Base-by-base conservation (phyloP, 768 basidiomycete species). In the Naganishia vishniacii region DNA sequence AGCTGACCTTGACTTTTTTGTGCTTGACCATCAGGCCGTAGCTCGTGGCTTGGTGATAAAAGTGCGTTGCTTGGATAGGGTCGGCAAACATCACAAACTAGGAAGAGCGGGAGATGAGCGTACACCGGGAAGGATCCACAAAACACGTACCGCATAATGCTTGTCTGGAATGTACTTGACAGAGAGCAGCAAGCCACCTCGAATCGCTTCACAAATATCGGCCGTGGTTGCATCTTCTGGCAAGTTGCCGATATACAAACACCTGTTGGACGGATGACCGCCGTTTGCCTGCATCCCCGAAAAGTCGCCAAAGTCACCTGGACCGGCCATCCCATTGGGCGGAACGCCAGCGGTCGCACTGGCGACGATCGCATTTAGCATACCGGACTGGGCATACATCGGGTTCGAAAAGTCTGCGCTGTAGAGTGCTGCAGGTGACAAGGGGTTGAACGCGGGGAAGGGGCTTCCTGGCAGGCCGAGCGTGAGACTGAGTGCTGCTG, bases 31-130 rank as follows among this genome's bases (percentile, higher is more conserved):
- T 90, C 61, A 99, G 81, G 6, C 93, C 92, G 69, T 91, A 88
- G 74, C 85, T 88, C 1, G 87, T 85, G 16, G 94, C 91, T 40
- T 91, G 86, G 73, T 94, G 89, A 84, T 85, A 92, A 82, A 99
- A 97, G 11, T 88, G 88, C 72, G 90, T 87, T 1, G 95, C 93
- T 56, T 89, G 89, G 0, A 87, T 86, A 12, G 92, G 88, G 73
- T 97, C 92, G 68, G 97, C 86, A 74, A 99, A 98, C 5, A 91
- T 94, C 60, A 97, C 88, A 68, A 98, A 99, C 89, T 92, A 53
- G 18, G 46, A 37, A 60, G 53, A 0, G 44, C 29, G 34, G 12
- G 31, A 5, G 37, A 32, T 18, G 3, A 1, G 18, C 8, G n/a
- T 40, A 20, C 31, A 48, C 9, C 25, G 26, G 61, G 48, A 47